phyloP scores from a whole-genome alignment of 75 land plant species.

The Gnetum montanum region DNA sequence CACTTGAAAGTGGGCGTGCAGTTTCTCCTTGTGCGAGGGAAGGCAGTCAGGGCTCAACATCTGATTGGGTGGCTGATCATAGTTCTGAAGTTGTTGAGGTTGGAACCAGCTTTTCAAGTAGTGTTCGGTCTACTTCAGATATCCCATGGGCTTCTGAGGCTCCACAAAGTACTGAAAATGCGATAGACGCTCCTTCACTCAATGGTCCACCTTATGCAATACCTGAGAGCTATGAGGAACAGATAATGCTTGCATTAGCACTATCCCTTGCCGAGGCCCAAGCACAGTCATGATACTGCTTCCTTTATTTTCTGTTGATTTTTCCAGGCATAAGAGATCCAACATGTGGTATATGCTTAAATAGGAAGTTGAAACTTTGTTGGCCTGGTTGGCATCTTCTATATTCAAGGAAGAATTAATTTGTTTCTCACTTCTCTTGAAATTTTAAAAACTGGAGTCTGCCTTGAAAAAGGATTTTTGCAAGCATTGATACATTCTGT shows the following conservation, averaged over 20 bases:
- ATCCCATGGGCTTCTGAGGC: conserved; percentile 27
- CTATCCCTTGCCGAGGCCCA: conserved; percentile 84
- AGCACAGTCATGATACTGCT: conserved; percentile 10
- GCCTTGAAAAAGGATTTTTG: too few species aligned
- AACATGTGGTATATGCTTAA: too few species aligned
- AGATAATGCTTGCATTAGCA: conserved; percentile 97
- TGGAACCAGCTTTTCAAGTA: conserved; percentile 72
- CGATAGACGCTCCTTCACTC: conserved; percentile 11
- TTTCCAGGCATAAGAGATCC: too few species aligned
- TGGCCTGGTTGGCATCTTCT: too few species aligned
- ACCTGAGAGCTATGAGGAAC: conserved; percentile 91
- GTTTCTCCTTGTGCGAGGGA: conserved; percentile 12
- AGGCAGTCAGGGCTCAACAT: conserved; percentile 13
- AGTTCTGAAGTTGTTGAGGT: conserved; percentile 72
- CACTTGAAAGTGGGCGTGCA: conserved; percentile 16
- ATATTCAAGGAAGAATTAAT: too few species aligned
- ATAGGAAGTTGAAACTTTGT: too few species aligned
- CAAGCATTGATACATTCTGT: too few species aligned
- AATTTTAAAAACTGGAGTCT: too few species aligned
- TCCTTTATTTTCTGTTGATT: too few species aligned
- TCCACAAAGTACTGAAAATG: conserved; percentile 8
- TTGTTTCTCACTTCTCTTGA: too few species aligned
- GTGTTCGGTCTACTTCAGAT: conserved; percentile 48
- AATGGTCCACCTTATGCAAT: conserved; percentile 17
- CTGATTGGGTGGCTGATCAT: conserved; percentile 44